phyloP scores from a whole-genome alignment of 2,329 filamentous ascomycete genomes.

The Xylaria sp. region DNA sequence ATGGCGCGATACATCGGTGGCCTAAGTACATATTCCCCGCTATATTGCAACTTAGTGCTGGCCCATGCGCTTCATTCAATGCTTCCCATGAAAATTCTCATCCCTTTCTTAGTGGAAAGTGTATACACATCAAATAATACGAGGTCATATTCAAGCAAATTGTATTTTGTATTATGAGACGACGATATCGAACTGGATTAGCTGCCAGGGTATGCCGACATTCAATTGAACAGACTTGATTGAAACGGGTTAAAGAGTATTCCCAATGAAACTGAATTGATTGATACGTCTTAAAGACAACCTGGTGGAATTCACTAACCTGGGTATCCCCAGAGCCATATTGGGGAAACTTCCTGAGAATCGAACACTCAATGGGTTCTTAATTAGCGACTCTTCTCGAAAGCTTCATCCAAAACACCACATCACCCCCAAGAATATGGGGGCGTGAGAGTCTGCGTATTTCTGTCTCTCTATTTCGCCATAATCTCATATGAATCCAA shows the following conservation, averaged over 20 bases:
- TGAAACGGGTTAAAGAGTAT: not conserved
- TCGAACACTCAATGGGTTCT: not conserved
- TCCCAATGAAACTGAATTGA: not conserved
- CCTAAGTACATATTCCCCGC: not conserved
- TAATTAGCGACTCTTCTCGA: not conserved
- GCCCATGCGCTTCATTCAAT: constrained; percentile 6
- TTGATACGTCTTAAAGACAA: not conserved
- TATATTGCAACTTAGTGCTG: not conserved
- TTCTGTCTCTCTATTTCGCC: not conserved
- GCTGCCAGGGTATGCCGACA: no score
- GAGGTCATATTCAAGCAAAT: not conserved
- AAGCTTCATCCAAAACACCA: not conserved
- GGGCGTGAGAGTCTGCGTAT: not conserved
- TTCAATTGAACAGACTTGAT: not conserved
- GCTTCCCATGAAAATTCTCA: constrained; percentile 1
- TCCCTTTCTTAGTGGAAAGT: not conserved
- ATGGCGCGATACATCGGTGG: no score
- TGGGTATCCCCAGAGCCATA: not conserved
- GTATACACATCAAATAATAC: not conserved
- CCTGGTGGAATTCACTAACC: not conserved
- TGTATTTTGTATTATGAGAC: not conserved
- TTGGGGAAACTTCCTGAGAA: not conserved
- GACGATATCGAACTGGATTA: not conserved
- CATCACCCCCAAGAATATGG: not conserved
- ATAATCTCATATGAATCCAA: not conserved